Base-by-base conservation (phyloP, 2,329 filamentous ascomycete genomes). In the Monosporascus sp. region DNA sequence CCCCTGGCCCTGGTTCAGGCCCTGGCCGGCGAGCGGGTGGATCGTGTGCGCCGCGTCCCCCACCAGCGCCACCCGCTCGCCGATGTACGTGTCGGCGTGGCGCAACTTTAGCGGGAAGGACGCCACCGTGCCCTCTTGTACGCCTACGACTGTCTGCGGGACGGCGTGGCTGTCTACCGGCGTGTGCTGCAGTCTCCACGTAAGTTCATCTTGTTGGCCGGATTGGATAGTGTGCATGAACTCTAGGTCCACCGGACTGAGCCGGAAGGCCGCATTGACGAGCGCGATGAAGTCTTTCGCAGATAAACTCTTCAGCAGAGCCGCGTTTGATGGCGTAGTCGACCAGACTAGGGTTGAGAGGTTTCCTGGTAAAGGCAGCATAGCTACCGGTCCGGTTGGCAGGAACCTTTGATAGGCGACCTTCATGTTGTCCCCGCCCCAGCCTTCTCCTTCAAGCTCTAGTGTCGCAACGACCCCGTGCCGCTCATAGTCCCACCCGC, bases 21-120 rank as follows among this genome's bases (percentile, higher is more conserved):
- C 94, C 71, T 97, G 94, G 1, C 94, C 94, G 1, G 91, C 94
- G 4, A 99, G 85, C 0, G 94, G 94, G 69, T 99, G 94, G 59
- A 96, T 86, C 1, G 92, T 96, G 69, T 99, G 94, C 7, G 94
- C 94, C 1, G 94, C 94, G 60, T 99, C 94, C 56, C 94, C 94
- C 37, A 99, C 84, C 1, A 99, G 81, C 1, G 92, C 94, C 8
- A 97, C 78, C n/a, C 94, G 87, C 65, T 96, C 91, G 40, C 86
- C 88, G 43, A 89, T 88, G 68, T 99, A 99, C 1, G 89, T 91
- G 65, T 95, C 89, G n/a, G 93, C 92, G 68, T 99, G 94, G 28
- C 92, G 86, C 75, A 97, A 79, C 66, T 88, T 89, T 18, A 99
- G 81, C 0, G 94, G 94, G 72, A 99, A 99, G 0, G 89, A 92